Percentiles rank a stretch among this genome's conserved stretches.
Evolutionary conservation across 108 stramenopile species (phyloP).

Genomic region (Nitzschia sp.): DNA sequence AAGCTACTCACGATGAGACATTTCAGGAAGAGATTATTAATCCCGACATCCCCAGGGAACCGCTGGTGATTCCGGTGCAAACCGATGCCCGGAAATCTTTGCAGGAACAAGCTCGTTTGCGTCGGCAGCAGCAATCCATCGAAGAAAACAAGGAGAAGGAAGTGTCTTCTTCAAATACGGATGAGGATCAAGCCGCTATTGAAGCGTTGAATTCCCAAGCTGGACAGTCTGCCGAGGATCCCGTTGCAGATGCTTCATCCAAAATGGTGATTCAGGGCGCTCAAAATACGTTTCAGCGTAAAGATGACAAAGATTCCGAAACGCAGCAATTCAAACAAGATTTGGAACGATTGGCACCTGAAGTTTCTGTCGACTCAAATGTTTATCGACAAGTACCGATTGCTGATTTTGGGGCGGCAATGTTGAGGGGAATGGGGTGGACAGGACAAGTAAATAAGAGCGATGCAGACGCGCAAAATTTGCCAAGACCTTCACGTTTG

Average conservation of each 20-base stretch:
- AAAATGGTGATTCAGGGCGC: constrained; percentile 29
- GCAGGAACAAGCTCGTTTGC: constrained; percentile 30
- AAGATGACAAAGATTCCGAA: constrained; percentile 10
- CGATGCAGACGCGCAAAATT: constrained; percentile 21
- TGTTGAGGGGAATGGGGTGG: constrained; percentile 94
- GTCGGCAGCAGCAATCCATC: constrained; percentile 12
- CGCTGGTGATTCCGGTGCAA: constrained; percentile 41
- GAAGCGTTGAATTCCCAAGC: constrained; percentile 35
- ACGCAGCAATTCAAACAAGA: constrained; percentile 35
- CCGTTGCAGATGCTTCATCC: background rate
- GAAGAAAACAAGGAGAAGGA: background rate
- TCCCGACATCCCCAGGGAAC: constrained; percentile 22
- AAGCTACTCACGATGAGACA: background rate
- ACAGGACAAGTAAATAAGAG: constrained; percentile 36
- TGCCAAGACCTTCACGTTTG: constrained; percentile 79
- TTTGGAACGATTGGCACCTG: constrained; percentile 23
- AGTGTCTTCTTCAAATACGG: background rate
- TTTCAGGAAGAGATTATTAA: no score
- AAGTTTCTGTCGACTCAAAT: constrained; percentile 49
- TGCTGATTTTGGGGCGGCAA: constrained; percentile 84
- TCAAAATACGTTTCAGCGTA: constrained; percentile 36
- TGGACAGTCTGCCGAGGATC: background rate
- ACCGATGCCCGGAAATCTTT: constrained; percentile 31
- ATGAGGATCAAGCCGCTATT: constrained; percentile 41
- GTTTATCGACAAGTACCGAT: constrained; percentile 72